A percentile compares a stretch with the other conserved stretches of the same genome.
phyloP scores from a whole-genome alignment of 176 grass and related monocot species.

The Cenchrus americanus region DNA sequence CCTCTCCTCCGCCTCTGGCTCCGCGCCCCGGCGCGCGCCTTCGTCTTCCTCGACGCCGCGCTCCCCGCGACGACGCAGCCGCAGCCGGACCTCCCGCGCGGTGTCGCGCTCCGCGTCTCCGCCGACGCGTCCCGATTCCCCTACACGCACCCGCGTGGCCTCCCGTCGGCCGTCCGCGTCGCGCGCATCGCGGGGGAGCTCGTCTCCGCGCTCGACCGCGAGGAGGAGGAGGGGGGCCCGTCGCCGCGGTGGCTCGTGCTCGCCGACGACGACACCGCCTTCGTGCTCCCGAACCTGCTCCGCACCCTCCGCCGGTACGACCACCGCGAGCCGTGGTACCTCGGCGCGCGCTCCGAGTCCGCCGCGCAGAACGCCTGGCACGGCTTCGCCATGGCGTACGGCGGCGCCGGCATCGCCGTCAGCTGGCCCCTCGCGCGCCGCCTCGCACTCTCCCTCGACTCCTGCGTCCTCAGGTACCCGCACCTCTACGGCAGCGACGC shows the following conservation, averaged over 20 bases:
- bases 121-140: conserved; percentile 69
- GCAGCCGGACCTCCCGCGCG: neutral
- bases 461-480: conserved; percentile 84
- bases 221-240: neutral
- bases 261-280: conserved; percentile 87
- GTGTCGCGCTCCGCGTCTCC: conserved; percentile 60
- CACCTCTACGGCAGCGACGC: conserved; percentile 89
- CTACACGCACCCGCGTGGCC: conserved; percentile 67
- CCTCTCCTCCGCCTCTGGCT: conserved; percentile 79
- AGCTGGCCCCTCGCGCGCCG: conserved; percentile 79
- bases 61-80: neutral
- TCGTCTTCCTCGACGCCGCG: conserved; percentile 65
- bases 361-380: conserved; percentile 72
- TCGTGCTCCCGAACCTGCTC: conserved; percentile 79
- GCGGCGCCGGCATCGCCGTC: conserved; percentile 77
- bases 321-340: conserved; percentile 80
- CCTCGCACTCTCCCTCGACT: conserved; percentile 70
- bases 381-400: conserved; percentile 82
- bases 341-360: conserved; percentile 81
- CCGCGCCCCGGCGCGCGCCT: conserved; percentile 48
- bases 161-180: conserved; percentile 80
- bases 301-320: conserved; percentile 68
- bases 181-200: conserved; percentile 90
- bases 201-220: conserved; percentile 4
- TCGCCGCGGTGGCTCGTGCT: conserved; percentile 76